Evolutionary conservation across 2,329 filamentous ascomycete species (phyloP), one percentile per base, ranked within the genome.

Genomic region (Nemania bipapillata): DNA sequence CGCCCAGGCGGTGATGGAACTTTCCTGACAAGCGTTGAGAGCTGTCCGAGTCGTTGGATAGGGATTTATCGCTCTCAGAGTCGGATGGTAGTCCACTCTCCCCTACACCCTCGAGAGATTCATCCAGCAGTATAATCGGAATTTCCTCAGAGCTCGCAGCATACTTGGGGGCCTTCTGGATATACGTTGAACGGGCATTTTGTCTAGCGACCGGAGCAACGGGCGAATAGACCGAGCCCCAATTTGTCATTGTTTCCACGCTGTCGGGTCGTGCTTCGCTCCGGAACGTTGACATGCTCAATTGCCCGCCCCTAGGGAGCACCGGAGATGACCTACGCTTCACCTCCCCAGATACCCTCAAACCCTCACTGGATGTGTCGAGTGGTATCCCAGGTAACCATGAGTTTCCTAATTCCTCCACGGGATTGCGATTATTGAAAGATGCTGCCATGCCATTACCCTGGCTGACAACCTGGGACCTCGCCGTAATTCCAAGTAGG

Each of bases 1-100:
- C 86, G 26, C 89, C 89, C 55, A 90, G 80, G 2, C 88, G 86
- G 40, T 81, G 83, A 75, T 90, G 86, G 83, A 87, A 90, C 45
- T 69, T 63, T 28, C 70, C 62, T n/a, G 53, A 53, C 0, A 63
- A 64, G 4, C 30, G 12, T 15, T 66, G 50, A 11, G 50, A 65
- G 37, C 50, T 40, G 26, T 63, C 50, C 6, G 70, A 67, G 11
- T 66, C 61, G 28, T 73, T 67, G 2, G 70, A 68, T 1, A 66
- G 54, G 6, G 71, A 62, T 8, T 73, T 66, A 15, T 78, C 75
- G 0, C 73, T 74, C 47, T 80, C 77, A 2, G 75, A 60, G 42
- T 75, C 70, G 67, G 77, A 76, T 0, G 76, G 78, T 55, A 73
- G 68, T 4, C 74, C 68, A n/a, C 75, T 74, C 2, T 70, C 63